These are phyloP conservation scores for Colletotrichum sp. DNA, from an alignment of 2,329 filamentous ascomycete genomes.

Conservation along the genomic window DNA sequence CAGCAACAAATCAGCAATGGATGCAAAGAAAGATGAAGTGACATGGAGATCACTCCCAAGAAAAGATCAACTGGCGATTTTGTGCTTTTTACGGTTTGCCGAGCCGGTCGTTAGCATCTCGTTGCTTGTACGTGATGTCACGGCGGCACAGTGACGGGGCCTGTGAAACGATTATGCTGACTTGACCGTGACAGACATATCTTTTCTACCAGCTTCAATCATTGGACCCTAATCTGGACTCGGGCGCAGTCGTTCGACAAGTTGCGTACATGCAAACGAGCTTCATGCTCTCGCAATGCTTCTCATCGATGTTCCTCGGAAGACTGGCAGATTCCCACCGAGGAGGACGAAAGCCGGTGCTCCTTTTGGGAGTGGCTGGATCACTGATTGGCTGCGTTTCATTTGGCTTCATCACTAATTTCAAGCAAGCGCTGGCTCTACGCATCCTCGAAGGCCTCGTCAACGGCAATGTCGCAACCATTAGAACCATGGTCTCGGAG, in stretches of 20 bases:
- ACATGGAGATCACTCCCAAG: conserved; percentile 4
- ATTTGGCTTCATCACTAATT: conserved; percentile 7
- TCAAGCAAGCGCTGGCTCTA: background rate
- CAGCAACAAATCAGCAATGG: background rate
- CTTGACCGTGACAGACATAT: background rate
- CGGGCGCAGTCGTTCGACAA: background rate
- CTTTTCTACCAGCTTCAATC: conserved; percentile 6
- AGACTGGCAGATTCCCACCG: background rate
- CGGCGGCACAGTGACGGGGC: background rate
- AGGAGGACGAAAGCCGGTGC: background rate
- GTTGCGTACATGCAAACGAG: background rate
- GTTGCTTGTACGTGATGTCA: background rate
- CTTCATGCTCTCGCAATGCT: background rate
- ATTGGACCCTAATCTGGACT: background rate
- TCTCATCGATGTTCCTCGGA: background rate
- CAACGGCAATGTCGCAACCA: background rate
- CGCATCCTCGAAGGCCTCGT: background rate
- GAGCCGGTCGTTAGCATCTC: conserved; percentile 10
- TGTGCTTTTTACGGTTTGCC: conserved; percentile 11
- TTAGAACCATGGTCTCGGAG: conserved; percentile 6
- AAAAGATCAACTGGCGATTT: conserved; percentile 3
- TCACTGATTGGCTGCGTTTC: background rate
- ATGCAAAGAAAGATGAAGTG: background rate
- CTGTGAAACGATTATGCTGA: background rate
- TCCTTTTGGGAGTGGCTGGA: background rate